phyloP scores from a whole-genome alignment of 2,329 filamentous ascomycete genomes.

The Alternaria incomplexa region DNA sequence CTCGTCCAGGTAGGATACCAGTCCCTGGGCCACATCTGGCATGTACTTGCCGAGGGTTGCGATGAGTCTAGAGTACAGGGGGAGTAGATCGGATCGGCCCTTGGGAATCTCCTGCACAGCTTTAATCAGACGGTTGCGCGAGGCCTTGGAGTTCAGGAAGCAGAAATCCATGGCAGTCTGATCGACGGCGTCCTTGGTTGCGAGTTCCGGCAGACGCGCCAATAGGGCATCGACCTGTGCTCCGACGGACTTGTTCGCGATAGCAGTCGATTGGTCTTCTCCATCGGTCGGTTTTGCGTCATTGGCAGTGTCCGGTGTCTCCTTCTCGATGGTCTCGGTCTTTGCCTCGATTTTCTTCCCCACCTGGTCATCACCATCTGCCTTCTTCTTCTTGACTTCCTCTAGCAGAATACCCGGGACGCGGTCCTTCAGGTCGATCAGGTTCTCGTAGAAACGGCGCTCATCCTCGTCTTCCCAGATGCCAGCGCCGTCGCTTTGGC shows the following conservation, averaged over 20 bases:
- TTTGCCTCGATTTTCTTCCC: slow-evolving; percentile 72
- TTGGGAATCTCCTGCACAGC: slow-evolving; percentile 94
- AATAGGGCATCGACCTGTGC: slow-evolving; percentile 94
- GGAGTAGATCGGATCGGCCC: slow-evolving; percentile 87
- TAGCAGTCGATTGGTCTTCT: slow-evolving; percentile 90
- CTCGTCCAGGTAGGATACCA: slow-evolving; percentile 91
- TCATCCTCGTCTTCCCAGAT: slow-evolving; percentile 99
- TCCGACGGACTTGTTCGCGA: slow-evolving; percentile 96
- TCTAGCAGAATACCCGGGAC: slow-evolving; percentile 93
- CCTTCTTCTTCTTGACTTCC: slow-evolving; percentile 92
- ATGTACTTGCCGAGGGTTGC: slow-evolving; percentile 94
- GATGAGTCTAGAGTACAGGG: slow-evolving; percentile 88
- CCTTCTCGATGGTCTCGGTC: slow-evolving; percentile 42
- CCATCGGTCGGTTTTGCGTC: slow-evolving; percentile 61
- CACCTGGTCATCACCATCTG: slow-evolving; percentile 78
- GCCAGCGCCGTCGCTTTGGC: slow-evolving; percentile 86
- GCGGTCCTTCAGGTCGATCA: slow-evolving; percentile 93
- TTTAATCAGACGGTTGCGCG: slow-evolving; percentile 90
- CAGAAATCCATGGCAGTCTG: slow-evolving; percentile 95
- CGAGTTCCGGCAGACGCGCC: slow-evolving; percentile 85
- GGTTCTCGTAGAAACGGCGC: slow-evolving; percentile 95
- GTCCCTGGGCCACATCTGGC: slow-evolving; percentile 88
- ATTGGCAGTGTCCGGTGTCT: slow-evolving; percentile 51
- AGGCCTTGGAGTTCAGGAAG: slow-evolving; percentile 97
- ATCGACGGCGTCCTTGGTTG: slow-evolving; percentile 89